A percentile compares a stretch with the other conserved stretches of the same genome.
These are phyloP conservation scores for Solanum chilense DNA, from an alignment of 257 asterid species.

Conservation along the genomic window DNA sequence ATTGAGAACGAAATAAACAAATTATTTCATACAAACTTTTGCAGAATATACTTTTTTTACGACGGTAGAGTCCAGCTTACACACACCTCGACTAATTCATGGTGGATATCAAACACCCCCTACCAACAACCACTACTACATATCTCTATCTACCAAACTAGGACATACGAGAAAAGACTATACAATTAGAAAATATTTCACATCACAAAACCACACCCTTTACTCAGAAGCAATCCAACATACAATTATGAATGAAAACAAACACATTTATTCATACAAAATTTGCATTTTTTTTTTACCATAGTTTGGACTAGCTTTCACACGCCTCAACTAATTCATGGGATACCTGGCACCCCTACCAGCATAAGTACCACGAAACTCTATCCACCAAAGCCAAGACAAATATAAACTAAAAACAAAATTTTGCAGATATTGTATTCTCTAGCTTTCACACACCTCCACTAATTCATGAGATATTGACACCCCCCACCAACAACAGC, in stretches of 20 bases:
- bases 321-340: not conserved
- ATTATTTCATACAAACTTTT: not conserved
- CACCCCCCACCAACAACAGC: not conserved
- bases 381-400: not conserved
- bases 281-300: not conserved
- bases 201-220: not conserved
- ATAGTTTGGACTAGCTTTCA: not conserved
- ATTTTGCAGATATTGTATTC: not conserved
- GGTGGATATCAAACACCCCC: not conserved
- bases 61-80: not conserved
- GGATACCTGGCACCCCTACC: not conserved
- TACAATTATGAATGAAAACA: not conserved
- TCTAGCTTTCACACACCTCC: not conserved
- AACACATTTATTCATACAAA: not conserved
- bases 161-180: not conserved
- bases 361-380: not conserved
- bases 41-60: not conserved
- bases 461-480: not conserved
- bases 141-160: not conserved
- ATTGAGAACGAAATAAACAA: not conserved
- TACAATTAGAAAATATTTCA: not conserved
- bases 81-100: not conserved
- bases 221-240: not conserved
- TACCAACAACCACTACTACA: not conserved
- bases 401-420: not conserved